Evolutionary conservation across 1,284 basidiomycete species (phyloP).

Genomic region (Pyrrhoderma lamaoense): DNA sequence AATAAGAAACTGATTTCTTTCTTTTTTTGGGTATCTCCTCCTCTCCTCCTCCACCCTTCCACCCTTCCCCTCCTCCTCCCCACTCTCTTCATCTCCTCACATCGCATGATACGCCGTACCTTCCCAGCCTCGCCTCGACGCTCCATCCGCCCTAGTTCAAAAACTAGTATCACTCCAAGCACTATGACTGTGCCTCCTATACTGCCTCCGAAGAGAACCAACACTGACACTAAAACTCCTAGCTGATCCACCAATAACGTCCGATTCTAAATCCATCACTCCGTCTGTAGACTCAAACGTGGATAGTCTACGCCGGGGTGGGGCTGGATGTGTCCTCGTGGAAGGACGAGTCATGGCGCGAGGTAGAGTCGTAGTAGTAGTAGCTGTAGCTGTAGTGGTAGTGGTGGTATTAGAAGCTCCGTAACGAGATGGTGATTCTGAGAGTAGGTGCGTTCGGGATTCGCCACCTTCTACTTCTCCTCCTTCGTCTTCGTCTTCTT

Average conservation of each 20-base stretch:
- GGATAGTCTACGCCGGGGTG: constrained; percentile 31
- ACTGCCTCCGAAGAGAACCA: background rate
- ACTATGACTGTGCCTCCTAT: background rate
- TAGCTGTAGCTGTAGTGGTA: background rate
- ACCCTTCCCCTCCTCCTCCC: background rate
- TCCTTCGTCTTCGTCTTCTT: constrained; percentile 12
- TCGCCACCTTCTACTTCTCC: background rate
- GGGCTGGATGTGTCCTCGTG: constrained; percentile 2
- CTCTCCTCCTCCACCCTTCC: background rate
- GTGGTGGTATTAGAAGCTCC: background rate
- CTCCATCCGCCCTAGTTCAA: background rate
- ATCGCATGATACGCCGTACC: background rate
- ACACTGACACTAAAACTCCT: constrained; percentile 14
- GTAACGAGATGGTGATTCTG: background rate
- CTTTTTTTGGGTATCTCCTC: no score
- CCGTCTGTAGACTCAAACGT: constrained; percentile 40
- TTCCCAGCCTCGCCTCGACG: background rate
- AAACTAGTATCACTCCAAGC: no score
- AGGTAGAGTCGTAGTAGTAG: background rate
- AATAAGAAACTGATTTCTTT: no score
- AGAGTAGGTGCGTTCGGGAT: background rate
- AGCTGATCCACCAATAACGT: constrained; percentile 33
- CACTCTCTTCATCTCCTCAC: background rate
- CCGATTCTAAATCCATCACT: constrained; percentile 36
- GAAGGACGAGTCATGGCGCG: background rate